Percentiles rank a stretch among this genome's conserved stretches.
Evolutionary conservation across 768 basidiomycete species (phyloP).

Genomic region (Rhizopogon roseolus): DNA sequence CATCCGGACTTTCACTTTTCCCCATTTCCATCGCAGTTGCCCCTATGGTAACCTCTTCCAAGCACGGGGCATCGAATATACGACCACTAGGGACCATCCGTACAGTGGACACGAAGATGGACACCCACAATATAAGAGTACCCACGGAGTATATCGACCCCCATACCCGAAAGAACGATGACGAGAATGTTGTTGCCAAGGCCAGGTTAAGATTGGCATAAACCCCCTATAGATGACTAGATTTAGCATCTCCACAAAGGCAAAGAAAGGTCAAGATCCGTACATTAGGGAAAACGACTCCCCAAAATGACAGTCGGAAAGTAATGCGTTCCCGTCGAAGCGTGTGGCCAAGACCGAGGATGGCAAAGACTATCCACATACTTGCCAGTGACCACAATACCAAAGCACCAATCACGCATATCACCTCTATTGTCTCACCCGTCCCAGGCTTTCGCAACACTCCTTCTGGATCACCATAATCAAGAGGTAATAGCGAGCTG

Average conservation of each 20-base stretch:
- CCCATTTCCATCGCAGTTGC: background rate
- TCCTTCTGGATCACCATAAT: conserved; percentile 23
- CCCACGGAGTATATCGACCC: conserved; percentile 50
- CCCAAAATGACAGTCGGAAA: conserved; percentile 62
- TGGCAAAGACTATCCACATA: conserved; percentile 57
- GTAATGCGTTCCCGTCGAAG: conserved; percentile 36
- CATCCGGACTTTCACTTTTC: background rate
- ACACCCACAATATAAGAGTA: conserved; percentile 50
- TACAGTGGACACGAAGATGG: conserved; percentile 40
- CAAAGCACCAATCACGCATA: conserved; percentile 46
- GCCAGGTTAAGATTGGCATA: conserved; percentile 61
- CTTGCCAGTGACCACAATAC: conserved; percentile 58
- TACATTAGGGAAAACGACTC: conserved; percentile 68
- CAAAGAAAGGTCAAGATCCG: conserved; percentile 12
- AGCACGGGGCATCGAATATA: conserved; percentile 41
- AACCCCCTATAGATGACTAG: conserved; percentile 39
- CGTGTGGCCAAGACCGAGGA: conserved; percentile 43
- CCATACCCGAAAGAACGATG: conserved; percentile 49
- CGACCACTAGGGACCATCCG: conserved; percentile 26
- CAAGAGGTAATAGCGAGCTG: conserved; percentile 30
- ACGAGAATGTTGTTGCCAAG: conserved; percentile 45
- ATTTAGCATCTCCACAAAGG: background rate
- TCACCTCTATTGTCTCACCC: conserved; percentile 37
- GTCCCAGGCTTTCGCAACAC: conserved; percentile 31
- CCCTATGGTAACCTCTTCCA: conserved; percentile 25